Base-by-base conservation (phyloP, 345 rosid genomes). In the Noccaea caerulescens region DNA sequence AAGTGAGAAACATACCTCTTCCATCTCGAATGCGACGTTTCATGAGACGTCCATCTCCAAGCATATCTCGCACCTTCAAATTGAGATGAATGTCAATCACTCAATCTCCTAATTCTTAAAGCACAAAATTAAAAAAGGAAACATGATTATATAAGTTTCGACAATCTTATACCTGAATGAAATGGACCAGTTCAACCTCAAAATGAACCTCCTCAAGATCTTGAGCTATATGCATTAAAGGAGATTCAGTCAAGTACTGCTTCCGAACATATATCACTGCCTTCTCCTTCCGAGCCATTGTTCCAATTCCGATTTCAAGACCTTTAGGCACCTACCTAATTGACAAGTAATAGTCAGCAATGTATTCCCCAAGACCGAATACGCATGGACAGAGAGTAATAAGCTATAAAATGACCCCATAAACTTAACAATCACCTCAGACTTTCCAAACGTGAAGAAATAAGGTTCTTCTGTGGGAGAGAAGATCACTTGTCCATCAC, bases 261-360 rank as follows among this genome's bases (percentile, higher is more conserved):
- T 69, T 80, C 46, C 87, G 84, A 39, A 91, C 97, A 78, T 85
- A 94, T 65, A 91, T 85, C 52, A 91, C 76, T 27, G 98, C 96
- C 80, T 89, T 91, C 80, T 94, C 98, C 78, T 87, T 81, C 51
- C 84, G 85, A 41, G 93, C 51, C 99, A 94, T 91, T 37, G 95
- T 81, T 79, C 99, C 99, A 51, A 94, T 83, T 76, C 96, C 99
- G 81, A 91, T 88, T 82, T 94, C 97, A 80, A 94, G 96, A 75
- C 99, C 97, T 79, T 85, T 84, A 12, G 99, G 99, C 62, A 94
- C 90, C 99, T 94, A 74, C 78, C 67, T 16, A 36, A 76, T 66
- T 61, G 13, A 76, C 53, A 16, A 69, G 47, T 60, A 79, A 64
- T 6, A 12, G 44, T 59, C 72, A 66, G 57, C 56, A 55, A 64